Evolutionary conservation across 1,284 basidiomycete genomes (phyloP).

Genomic region (Anthracocystis setariae): DNA sequence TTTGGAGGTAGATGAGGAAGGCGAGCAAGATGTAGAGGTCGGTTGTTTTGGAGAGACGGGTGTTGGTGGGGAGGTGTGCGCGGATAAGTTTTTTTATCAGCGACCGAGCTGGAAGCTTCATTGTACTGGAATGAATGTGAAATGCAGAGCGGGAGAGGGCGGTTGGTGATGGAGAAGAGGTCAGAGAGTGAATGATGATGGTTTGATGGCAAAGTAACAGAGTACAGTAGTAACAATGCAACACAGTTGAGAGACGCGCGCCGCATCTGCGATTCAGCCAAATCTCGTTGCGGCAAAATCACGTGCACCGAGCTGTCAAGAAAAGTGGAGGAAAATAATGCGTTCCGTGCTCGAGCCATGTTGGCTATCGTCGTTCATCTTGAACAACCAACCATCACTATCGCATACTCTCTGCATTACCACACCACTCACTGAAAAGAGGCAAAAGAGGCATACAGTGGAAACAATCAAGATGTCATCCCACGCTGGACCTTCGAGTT

Average conservation of each 20-base stretch:
- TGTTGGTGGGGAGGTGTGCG: constrained; percentile 40
- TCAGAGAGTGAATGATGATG: not conserved
- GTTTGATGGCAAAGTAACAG: not conserved
- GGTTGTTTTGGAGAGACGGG: constrained; percentile 40
- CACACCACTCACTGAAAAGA: not conserved
- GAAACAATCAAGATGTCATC: constrained; percentile 17
- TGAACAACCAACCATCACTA: not conserved
- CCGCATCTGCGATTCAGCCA: too few relatives aligned
- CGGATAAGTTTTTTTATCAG: constrained; percentile 45
- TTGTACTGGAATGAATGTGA: constrained; percentile 2
- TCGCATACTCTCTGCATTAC: not conserved
- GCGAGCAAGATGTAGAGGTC: constrained; percentile 50
- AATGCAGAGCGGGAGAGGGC: not conserved
- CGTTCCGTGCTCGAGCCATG: constrained; percentile 1
- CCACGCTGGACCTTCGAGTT: constrained; percentile 25
- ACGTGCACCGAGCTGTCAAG: constrained; percentile 4
- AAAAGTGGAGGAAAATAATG: not conserved
- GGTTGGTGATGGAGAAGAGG: not conserved
- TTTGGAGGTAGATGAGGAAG: constrained; percentile 42
- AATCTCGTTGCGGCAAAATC: not conserved
- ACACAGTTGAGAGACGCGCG: not conserved
- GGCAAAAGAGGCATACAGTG: too few relatives aligned
- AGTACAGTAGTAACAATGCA: not conserved
- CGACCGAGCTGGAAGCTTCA: constrained; percentile 45
- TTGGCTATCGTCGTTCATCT: not conserved